These are phyloP conservation scores for Lecanicillium sp. DNA, from an alignment of 2,329 filamentous ascomycete genomes.

Conservation along the genomic window DNA sequence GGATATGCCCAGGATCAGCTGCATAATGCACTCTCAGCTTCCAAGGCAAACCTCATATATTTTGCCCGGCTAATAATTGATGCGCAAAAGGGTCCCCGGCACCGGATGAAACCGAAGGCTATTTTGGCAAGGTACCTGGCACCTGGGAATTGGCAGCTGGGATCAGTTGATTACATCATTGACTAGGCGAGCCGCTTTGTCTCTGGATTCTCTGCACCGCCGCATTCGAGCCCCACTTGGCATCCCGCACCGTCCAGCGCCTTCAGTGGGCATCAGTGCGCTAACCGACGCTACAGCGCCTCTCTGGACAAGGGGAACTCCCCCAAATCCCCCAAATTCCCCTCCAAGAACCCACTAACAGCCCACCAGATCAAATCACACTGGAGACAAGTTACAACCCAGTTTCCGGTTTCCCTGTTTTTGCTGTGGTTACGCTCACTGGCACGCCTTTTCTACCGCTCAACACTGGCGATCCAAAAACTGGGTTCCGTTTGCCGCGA, in stretches of 20 bases:
- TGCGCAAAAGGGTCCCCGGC: too few species aligned
- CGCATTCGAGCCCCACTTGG: background rate
- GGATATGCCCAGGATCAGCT: too few species aligned
- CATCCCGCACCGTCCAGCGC: background rate
- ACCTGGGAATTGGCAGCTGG: background rate
- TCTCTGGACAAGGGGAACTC: background rate
- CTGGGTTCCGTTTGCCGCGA: background rate
- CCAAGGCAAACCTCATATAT: too few species aligned
- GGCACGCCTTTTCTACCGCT: conserved; percentile 1
- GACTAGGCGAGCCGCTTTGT: too few species aligned
- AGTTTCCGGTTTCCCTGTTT: background rate
- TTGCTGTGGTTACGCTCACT: background rate
- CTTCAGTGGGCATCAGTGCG: background rate
- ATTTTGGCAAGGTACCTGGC: background rate
- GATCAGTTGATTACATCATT: background rate
- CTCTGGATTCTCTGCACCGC: background rate
- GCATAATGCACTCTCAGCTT: too few species aligned
- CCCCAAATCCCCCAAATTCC: background rate
- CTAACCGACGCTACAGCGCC: background rate
- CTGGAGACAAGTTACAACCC: too few species aligned
- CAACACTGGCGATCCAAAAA: background rate
- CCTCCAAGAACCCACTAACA: background rate
- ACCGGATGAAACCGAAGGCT: too few species aligned
- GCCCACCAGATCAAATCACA: background rate
- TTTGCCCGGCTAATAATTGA: too few species aligned